Conservation (phyloP, 78 protist species). For the Speleostelium caveatum region DNA sequence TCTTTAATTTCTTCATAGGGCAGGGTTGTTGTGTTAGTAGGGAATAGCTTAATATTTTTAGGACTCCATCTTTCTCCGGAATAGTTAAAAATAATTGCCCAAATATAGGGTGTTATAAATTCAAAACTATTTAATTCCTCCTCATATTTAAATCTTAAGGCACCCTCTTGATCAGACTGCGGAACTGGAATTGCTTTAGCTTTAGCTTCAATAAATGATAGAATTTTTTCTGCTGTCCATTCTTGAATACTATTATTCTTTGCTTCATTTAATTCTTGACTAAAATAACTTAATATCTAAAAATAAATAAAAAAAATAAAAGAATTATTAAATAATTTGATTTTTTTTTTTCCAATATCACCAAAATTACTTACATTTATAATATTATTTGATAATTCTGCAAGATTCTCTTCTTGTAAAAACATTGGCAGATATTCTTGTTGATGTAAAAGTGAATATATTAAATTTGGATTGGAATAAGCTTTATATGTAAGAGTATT, state of each 20-base stretch:
- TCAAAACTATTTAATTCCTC: conserved; percentile 49
- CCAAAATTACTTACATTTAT: conserved; percentile 39
- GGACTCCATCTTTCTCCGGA: conserved; percentile 47
- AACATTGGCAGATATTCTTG: conserved; percentile 56
- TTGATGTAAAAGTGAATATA: conserved; percentile 67
- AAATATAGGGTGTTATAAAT: conserved; percentile 65
- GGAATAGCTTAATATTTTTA: conserved; percentile 25
- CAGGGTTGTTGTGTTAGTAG: neutral
- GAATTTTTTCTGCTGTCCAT: conserved; percentile 39
- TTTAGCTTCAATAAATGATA: conserved; percentile 47
- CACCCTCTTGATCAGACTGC: conserved; percentile 34
- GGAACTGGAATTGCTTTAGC: conserved; percentile 26
- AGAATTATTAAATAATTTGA: too few species aligned
- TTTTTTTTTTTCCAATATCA: neutral
- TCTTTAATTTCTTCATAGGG: neutral
- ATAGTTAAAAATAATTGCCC: conserved; percentile 60
- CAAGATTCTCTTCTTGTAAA: conserved; percentile 37
- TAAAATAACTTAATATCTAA: conserved; percentile 52
- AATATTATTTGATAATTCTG: conserved; percentile 43
- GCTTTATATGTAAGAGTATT: conserved; percentile 63
- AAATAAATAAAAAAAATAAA: too few species aligned
- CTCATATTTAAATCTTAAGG: conserved; percentile 61
- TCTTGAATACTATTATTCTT: conserved; percentile 12
- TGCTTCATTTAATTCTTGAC: conserved; percentile 22
- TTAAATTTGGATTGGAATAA: conserved; percentile 42